Percentiles rank a stretch among this genome's conserved stretches.
Conservation (phyloP, 1,139 yeast genomes). For the Kodamaea derodonti region DNA sequence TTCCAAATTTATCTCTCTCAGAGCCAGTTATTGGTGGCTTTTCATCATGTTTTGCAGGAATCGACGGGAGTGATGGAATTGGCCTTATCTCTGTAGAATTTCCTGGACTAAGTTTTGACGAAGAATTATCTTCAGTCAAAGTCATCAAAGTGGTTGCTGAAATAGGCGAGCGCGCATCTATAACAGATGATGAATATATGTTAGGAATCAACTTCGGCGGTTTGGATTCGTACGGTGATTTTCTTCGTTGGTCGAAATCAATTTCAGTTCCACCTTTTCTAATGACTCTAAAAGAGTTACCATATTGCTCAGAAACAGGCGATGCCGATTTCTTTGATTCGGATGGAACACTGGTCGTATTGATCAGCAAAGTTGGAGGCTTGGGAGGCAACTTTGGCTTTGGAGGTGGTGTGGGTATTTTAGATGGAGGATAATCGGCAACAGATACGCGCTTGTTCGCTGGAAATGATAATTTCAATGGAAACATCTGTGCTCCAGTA, state of each 20-base stretch:
- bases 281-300: constrained; percentile 59
- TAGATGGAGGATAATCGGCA: background rate
- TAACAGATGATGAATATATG: constrained; percentile 41
- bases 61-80: background rate
- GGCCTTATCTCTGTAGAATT: background rate
- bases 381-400: constrained; percentile 10
- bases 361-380: constrained; percentile 27
- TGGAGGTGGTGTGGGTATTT: background rate
- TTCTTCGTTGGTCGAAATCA: constrained; percentile 76
- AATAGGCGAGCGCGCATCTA: constrained; percentile 34
- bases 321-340: constrained; percentile 8
- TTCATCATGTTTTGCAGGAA: background rate
- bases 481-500: constrained; percentile 11
- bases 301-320: constrained; percentile 9
- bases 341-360: constrained; percentile 17
- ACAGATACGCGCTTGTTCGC: constrained; percentile 10
- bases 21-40: constrained; percentile 1
- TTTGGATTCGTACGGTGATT: constrained; percentile 61
- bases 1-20: constrained; percentile 17
- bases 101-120: constrained; percentile 6
- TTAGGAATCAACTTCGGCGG: constrained; percentile 43
- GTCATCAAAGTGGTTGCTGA: constrained; percentile 37
- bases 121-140: constrained; percentile 22
- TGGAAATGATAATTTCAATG: constrained; percentile 22
- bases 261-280: constrained; percentile 66